phyloP scores from a whole-genome alignment of 768 basidiomycete species.

The Tulasnella sp. region DNA sequence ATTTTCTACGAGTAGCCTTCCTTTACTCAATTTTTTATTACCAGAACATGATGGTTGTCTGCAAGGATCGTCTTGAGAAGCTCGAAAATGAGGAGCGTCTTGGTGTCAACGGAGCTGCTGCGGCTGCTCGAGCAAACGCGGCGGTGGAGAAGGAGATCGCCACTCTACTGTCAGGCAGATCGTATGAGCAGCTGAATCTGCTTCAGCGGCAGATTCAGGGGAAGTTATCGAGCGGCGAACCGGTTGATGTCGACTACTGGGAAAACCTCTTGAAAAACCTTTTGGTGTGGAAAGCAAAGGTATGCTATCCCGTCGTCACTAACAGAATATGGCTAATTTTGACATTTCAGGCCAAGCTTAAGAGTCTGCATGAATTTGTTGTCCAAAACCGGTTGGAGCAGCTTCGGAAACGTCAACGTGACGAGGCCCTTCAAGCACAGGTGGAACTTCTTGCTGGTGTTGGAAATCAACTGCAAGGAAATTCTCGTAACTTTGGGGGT shows the following conservation, averaged over 20 bases:
- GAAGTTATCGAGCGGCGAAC: constrained; percentile 85
- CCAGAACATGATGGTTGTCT: constrained; percentile 96
- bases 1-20: constrained; percentile 21
- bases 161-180: constrained; percentile 70
- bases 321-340: constrained; percentile 9
- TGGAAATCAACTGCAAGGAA: constrained; percentile 33
- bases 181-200: constrained; percentile 68
- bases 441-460: constrained; percentile 81
- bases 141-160: constrained; percentile 83
- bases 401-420: constrained; percentile 87
- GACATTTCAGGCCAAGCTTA: constrained; percentile 65
- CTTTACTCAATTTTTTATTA: constrained; percentile 1
- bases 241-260: constrained; percentile 97
- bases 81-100: constrained; percentile 52
- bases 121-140: constrained; percentile 34
- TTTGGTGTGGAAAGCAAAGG: constrained; percentile 95
- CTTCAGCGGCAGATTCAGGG: constrained; percentile 80
- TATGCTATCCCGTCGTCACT: constrained; percentile 25
- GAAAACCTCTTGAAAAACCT: constrained; percentile 84
- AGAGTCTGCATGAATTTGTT: constrained; percentile 88
- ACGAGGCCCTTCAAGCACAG: constrained; percentile 89
- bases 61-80: constrained; percentile 77
- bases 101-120: constrained; percentile 41
- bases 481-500: constrained; percentile 38
- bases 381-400: constrained; percentile 94